Evolutionary conservation across 768 basidiomycete species (phyloP), one percentile per base, ranked within the genome.

Genomic region (Collybiopsis luxurians): DNA sequence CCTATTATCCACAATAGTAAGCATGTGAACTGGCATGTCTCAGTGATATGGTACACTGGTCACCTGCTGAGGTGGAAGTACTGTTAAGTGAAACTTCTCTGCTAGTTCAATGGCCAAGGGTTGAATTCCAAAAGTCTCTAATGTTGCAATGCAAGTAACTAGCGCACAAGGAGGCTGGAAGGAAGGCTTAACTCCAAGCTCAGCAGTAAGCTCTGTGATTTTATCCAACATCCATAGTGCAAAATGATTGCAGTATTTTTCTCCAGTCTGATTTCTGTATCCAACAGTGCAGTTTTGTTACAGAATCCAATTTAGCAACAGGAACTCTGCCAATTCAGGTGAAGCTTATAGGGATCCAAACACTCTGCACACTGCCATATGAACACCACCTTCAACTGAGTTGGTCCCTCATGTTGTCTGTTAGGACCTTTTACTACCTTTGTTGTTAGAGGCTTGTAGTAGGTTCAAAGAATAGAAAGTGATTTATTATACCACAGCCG

Each of bases 201-300:
- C 21, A 23, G 52, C 39, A 9, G 62, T 44, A 0, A 58, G 48
- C 45, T 63, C 62, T 17, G 59, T 56, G n/a, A 63, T 60, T 12
- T 63, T 59, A 53, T 63, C 60, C 1, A 49, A 28, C 15, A 60
- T 5, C 62, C 62, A 63, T 11, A 56, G 55, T 31, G 60, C 61
- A 38, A 60, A 60, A 31, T 63, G 56, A 24, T 45, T 45, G 34
- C 21, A 24, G 47, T 39, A 60, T 36, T 42, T 34, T 34, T 34
- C 13, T 13, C 31, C 31, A 34, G 31, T 34, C 6, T 13, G 31
- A 13, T 34, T 34, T 13, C 5, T 6, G 31, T 34, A 13, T 6
- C 31, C 31, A 34, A 34, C 31, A 6, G 31, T n/a, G n/a, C n/a
- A n/a, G n/a, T n/a, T n/a, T n/a, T n/a, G n/a, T n/a, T n/a, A n/a